These are phyloP conservation scores for Cryptococcus depauperatus DNA, from an alignment of 1,284 basidiomycete genomes.

Conservation along the genomic window DNA sequence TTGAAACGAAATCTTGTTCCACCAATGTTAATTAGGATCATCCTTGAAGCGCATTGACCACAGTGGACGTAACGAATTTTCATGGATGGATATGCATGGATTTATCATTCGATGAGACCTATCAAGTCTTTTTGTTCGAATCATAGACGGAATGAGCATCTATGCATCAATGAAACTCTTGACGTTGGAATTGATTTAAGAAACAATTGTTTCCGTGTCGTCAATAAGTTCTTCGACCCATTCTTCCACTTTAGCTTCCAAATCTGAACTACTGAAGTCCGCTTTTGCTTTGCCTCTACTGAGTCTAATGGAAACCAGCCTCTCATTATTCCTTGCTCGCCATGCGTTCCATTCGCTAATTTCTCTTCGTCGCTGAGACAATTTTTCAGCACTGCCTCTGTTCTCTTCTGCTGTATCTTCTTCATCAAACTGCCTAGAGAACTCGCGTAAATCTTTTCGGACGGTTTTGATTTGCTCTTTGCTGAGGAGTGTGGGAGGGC, in stretches of 20 bases:
- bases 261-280: constrained; percentile 45
- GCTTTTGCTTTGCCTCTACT: constrained; percentile 27
- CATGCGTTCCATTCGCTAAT: constrained; percentile 99
- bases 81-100: too few species aligned
- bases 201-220: too few species aligned
- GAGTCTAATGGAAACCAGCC: constrained; percentile 33
- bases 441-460: constrained; percentile 84
- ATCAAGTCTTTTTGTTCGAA: too few species aligned
- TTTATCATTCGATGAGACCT: too few species aligned
- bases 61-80: too few species aligned
- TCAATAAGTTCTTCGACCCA: constrained; percentile 87
- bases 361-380: constrained; percentile 81
- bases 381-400: constrained; percentile 85
- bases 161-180: too few species aligned
- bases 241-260: constrained; percentile 79
- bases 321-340: constrained; percentile 47
- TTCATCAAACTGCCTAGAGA: constrained; percentile 87
- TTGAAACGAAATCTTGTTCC: too few species aligned
- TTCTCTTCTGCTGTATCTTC: constrained; percentile 93
- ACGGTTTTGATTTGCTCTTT: constrained; percentile 79
- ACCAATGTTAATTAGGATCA: too few species aligned
- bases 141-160: too few species aligned
- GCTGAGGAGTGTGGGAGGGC: constrained; percentile 75
- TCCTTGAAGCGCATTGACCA: too few species aligned
- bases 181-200: too few species aligned